phyloP scores from a whole-genome alignment of 164 flowering plant species.

The Paratinospora sagittata region DNA sequence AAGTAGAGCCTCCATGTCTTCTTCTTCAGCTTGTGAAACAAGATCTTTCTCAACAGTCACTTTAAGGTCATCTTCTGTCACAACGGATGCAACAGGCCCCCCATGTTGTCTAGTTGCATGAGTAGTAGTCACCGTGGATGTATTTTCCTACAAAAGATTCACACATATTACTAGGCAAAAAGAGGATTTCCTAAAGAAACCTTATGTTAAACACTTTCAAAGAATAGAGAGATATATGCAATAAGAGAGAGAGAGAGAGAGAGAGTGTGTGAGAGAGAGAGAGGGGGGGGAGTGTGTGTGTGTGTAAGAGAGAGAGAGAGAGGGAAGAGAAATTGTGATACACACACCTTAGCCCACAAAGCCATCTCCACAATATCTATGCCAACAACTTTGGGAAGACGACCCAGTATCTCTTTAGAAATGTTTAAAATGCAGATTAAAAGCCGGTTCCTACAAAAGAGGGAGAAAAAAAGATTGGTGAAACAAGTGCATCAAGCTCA shows the following conservation, averaged over 20 bases:
- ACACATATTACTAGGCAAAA: neutral
- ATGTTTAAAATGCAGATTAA: conserved; percentile 68
- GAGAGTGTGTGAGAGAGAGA: too few relatives aligned
- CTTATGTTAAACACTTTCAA: neutral
- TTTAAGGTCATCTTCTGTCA: conserved; percentile 62
- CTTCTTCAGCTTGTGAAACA: conserved; percentile 90
- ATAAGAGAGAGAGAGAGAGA: neutral
- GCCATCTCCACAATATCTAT: conserved; percentile 99
- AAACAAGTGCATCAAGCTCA: neutral
- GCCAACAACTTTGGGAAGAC: conserved; percentile 93
- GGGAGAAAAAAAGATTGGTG: conserved; percentile 2
- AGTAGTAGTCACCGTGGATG: conserved; percentile 40
- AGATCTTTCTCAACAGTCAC: conserved; percentile 83
- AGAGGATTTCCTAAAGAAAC: neutral
- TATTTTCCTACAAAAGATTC: conserved; percentile 60
- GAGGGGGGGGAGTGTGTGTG: too few relatives aligned
- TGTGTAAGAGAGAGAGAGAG: too few relatives aligned
- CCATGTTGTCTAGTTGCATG: conserved; percentile 48
- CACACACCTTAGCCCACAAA: conserved; percentile 99
- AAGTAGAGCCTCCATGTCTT: conserved; percentile 91
- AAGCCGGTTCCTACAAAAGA: conserved; percentile 74
- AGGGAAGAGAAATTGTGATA: neutral
- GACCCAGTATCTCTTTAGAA: conserved; percentile 80
- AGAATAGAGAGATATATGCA: neutral
- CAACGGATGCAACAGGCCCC: conserved; percentile 45